Percentiles rank a stretch among this genome's conserved stretches.
Conservation (phyloP, 140 eudicot species). For the Ambrosia hybrid region DNA sequence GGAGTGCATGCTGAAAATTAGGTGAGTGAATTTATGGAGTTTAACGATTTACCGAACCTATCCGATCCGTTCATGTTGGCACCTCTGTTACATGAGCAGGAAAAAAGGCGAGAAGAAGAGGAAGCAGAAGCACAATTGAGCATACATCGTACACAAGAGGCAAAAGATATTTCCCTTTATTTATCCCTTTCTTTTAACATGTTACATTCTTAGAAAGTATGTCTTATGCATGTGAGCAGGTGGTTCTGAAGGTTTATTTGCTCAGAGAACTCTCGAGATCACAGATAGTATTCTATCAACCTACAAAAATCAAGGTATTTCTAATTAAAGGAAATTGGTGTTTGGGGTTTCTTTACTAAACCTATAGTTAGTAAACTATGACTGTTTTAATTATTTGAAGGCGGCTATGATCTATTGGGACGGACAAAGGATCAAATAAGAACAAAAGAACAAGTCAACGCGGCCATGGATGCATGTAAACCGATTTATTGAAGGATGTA, state of each 20-base stretch:
- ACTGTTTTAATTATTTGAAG: slow-evolving; percentile 35
- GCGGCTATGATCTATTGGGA: slow-evolving; percentile 94
- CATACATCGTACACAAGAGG: slow-evolving; percentile 74
- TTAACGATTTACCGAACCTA: too few species aligned
- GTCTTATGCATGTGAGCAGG: slow-evolving; percentile 41
- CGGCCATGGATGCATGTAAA: slow-evolving; percentile 81
- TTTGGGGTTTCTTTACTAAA: not conserved
- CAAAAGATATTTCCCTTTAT: slow-evolving; percentile 1
- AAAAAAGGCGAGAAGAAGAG: slow-evolving; percentile 75
- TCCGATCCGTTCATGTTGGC: too few species aligned
- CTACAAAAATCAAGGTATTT: slow-evolving; percentile 85
- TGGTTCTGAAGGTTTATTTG: slow-evolving; percentile 96
- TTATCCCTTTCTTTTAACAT: not conserved
- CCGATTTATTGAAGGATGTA: too few species aligned
- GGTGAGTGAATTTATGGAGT: too few species aligned
- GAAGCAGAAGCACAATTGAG: slow-evolving; percentile 69
- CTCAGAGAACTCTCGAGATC: slow-evolving; percentile 73
- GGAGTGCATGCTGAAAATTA: too few species aligned
- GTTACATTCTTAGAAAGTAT: not conserved
- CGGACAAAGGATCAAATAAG: slow-evolving; percentile 90
- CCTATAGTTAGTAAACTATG: slow-evolving; percentile 4
- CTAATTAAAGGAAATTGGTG: not conserved
- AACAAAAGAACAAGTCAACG: slow-evolving; percentile 83
- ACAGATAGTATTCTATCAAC: slow-evolving; percentile 71
- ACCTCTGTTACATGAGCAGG: too few species aligned